Evolutionary conservation across 75 land plant species (phyloP).

Genomic region (Gnetum montanum): DNA sequence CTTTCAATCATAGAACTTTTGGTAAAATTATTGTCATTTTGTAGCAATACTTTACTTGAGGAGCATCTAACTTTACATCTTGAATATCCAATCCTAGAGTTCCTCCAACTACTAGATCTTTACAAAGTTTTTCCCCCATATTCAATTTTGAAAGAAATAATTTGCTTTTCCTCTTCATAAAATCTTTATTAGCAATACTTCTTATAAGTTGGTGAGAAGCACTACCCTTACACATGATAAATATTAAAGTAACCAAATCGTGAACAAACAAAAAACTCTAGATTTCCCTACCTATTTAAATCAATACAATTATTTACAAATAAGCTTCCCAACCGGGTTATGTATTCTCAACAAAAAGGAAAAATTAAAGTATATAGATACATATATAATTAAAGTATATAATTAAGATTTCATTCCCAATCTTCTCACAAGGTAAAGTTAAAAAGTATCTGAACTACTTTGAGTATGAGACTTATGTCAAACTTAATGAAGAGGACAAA

Average conservation of each 20-base stretch:
- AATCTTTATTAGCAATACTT: slow-evolving; percentile 1
- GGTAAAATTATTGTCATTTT: slow-evolving; percentile 14
- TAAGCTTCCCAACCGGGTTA: background rate
- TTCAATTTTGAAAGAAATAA: background rate
- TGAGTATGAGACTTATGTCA: too few relatives aligned
- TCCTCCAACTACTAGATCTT: background rate
- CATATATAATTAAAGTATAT: too few relatives aligned
- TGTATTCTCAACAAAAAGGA: background rate
- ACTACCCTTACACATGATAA: too few relatives aligned
- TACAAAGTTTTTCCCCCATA: background rate
- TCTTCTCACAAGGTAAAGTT: too few relatives aligned
- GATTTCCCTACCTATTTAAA: background rate
- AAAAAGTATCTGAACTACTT: too few relatives aligned
- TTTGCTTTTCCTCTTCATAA: background rate
- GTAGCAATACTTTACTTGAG: background rate
- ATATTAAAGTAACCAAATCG: background rate
- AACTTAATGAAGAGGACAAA: too few relatives aligned
- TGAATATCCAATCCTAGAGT: background rate
- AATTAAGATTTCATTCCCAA: too few relatives aligned
- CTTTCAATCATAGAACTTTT: slow-evolving; percentile 14
- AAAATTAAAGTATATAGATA: too few relatives aligned
- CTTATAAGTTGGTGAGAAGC: background rate
- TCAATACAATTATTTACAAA: background rate
- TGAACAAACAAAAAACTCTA: background rate
- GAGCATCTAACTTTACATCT: background rate